Base-by-base conservation (phyloP, 1,139 yeast genomes). In the Yamadazyma kanchanaburiensis region DNA sequence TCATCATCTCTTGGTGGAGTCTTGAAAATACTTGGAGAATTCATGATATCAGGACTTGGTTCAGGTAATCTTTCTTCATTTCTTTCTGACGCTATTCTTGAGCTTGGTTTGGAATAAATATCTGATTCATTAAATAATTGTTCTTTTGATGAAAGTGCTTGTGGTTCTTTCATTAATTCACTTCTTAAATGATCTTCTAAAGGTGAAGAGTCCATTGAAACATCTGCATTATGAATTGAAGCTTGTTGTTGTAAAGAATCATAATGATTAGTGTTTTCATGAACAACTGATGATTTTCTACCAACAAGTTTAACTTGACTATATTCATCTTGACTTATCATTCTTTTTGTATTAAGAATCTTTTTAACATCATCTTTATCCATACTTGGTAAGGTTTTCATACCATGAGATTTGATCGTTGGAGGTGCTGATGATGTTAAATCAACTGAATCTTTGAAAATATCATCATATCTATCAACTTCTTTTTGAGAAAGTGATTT, bases 381-480 rank as follows among this genome's bases (percentile, higher is more conserved):
- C 64, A 66, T 62, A 34, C 74, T 67, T 33, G 71, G 74, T 32
- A 60, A 56, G 1, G 74, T 64, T 35, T 58, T 61, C 70, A 64
- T 60, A 6, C 73, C 70, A 25, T 53, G 49, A 14, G 66, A 46
- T 38, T 51, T 52, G 21, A 67, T 68, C 5, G 74, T 67, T 10
- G 71, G 66, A 6, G 10, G 13, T 6, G 17, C 41, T n/a, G n/a
- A n/a, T 29, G 25, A 3, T 12, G 30, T 32, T 3, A 27, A 6
- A 5, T 29, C 37, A 12, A 53, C 45, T 6, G 50, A 39, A 35
- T 66, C 73, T 21, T 57, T 62, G 41, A 67, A 68, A 6, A 68
- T 65, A 32, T 68, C 74, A 41, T 64, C 58, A 40, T 67, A 68
- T 37, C 51, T 53, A 36, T 64, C 57, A 4, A 55, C 40, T 7